Conservation (phyloP, 768 basidiomycete species). For the Auricularia heimuer region DNA sequence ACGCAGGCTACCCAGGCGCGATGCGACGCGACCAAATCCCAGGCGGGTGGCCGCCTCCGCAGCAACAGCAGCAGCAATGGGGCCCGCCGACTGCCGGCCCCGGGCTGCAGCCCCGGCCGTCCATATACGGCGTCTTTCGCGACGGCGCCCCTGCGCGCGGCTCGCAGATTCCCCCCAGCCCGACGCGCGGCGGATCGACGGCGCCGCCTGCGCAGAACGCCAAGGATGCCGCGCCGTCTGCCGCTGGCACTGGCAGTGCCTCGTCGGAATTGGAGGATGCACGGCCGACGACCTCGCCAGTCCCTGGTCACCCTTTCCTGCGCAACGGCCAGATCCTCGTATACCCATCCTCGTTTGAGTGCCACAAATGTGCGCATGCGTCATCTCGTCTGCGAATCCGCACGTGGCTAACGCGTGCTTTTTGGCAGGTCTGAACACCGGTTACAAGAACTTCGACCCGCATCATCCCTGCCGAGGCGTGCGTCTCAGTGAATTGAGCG, state of each 20-base stretch:
- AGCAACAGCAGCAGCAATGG: background rate
- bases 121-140: constrained; percentile 15
- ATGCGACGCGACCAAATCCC: background rate
- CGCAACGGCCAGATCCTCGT: constrained; percentile 52
- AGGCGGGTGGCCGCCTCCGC: constrained; percentile 9
- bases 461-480: constrained; percentile 44
- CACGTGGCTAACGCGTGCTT: background rate
- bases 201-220: constrained; percentile 2
- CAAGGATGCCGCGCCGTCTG: constrained; percentile 4
- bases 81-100: constrained; percentile 12
- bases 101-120: constrained; percentile 8
- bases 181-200: constrained; percentile 9
- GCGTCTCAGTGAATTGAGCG: background rate
- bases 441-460: constrained; percentile 64
- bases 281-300: constrained; percentile 52
- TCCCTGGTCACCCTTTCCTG: constrained; percentile 59
- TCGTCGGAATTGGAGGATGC: constrained; percentile 31
- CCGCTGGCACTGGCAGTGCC: no score
- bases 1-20: constrained; percentile 6
- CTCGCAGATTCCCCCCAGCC: constrained; percentile 10
- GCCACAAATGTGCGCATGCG: constrained; percentile 52
- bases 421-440: constrained; percentile 54
- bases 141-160: constrained; percentile 5
- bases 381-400: background rate
- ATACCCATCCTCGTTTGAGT: constrained; percentile 54